Evolutionary conservation across 2,329 filamentous ascomycete genomes (phyloP).

Genomic region (Fusarium sp.): DNA sequence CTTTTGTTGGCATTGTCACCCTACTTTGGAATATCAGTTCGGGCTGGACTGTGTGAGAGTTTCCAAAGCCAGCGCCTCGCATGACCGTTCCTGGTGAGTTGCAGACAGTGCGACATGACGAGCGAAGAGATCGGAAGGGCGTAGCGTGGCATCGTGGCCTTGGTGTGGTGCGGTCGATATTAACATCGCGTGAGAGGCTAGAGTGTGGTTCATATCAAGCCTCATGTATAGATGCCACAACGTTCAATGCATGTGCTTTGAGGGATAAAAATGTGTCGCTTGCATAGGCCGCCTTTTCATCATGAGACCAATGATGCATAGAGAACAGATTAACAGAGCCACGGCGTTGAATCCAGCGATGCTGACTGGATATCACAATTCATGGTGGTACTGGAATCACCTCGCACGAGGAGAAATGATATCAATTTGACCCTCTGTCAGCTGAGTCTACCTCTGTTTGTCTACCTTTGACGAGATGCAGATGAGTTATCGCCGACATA

Average conservation of each 20-base stretch:
- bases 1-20: conserved; percentile 30
- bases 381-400: conserved; percentile 6
- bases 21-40: conserved; percentile 28
- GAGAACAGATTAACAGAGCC: conserved; percentile 7
- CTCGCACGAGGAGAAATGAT: conserved; percentile 24
- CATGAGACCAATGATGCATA: conserved; percentile 24
- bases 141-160: conserved; percentile 21
- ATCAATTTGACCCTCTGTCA: conserved; percentile 24
- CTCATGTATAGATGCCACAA: conserved; percentile 18
- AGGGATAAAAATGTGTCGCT: conserved; percentile 11
- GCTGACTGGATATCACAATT: conserved; percentile 22
- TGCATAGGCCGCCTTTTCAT: conserved; percentile 9
- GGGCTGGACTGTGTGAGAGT: conserved; percentile 19
- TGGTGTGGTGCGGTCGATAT: conserved; percentile 12
- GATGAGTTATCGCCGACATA: conserved; percentile 40
- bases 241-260: conserved; percentile 21
- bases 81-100: conserved; percentile 39
- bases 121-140: conserved; percentile 33
- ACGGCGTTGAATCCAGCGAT: conserved; percentile 6
- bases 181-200: conserved; percentile 12
- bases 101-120: conserved; percentile 29
- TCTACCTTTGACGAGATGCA: conserved; percentile 24
- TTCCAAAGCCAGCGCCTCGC: conserved; percentile 24
- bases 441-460: conserved; percentile 28
- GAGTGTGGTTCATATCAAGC: conserved; percentile 23